A percentile compares a stretch with the other conserved stretches of the same genome.
phyloP scores from a whole-genome alignment of 257 asterid species.

The Fraxinus anomala region DNA sequence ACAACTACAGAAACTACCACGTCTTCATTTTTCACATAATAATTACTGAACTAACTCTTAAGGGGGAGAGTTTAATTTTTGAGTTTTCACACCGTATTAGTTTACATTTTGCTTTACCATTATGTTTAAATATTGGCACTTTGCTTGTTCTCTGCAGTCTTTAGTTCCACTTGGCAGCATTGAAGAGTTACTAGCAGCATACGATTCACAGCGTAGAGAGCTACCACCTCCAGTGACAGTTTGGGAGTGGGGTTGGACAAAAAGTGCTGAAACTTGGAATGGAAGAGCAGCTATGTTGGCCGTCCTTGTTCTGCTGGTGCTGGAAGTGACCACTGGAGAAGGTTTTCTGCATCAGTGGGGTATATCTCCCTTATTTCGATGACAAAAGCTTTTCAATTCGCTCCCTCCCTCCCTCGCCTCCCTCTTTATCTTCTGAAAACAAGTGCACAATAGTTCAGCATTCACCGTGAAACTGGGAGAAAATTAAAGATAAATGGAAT shows the following conservation, averaged over 20 bases:
- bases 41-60: not conserved
- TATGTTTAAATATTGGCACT: not conserved
- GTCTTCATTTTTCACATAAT: not conserved
- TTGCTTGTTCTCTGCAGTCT: conserved; percentile 54
- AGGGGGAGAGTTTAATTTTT: not conserved
- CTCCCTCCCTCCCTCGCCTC: not conserved
- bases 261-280: conserved; percentile 99
- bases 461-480: conserved; percentile 22
- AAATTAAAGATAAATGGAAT: conserved; percentile 19
- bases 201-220: conserved; percentile 94
- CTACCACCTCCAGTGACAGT: conserved; percentile 90
- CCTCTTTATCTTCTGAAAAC: too few relatives aligned
- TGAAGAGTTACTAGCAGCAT: conserved; percentile 92
- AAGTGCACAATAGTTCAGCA: conserved; percentile 7
- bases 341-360: conserved; percentile 98
- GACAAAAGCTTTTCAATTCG: conserved; percentile 20
- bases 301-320: conserved; percentile 72
- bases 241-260: conserved; percentile 99
- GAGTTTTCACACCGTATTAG: not conserved
- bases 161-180: conserved; percentile 97
- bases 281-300: conserved; percentile 99
- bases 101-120: conserved; percentile 6
- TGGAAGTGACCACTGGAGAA: conserved; percentile 91
- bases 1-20: not conserved
- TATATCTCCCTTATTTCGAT: conserved; percentile 62